Conservation (phyloP, 2,329 filamentous ascomycete species). For the Epichloe gansuensis region DNA sequence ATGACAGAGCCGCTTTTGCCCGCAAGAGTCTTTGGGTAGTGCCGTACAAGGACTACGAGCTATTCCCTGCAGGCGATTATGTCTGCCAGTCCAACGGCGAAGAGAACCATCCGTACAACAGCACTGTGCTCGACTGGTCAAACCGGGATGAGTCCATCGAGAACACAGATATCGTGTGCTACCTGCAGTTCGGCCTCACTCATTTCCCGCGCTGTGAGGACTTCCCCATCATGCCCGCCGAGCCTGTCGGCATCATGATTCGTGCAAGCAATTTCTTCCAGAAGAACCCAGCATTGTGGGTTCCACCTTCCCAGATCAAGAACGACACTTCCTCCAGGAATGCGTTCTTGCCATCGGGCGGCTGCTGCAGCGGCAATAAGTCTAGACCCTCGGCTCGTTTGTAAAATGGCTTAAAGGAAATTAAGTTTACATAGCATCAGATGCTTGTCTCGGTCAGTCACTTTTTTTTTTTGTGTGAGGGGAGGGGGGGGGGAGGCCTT, state of each 20-base stretch:
- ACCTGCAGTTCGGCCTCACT: conserved; percentile 40
- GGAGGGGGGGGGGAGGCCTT: too few species aligned
- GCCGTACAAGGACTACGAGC: conserved; percentile 27
- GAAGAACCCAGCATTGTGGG: conserved; percentile 37
- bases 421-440: too few species aligned
- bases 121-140: conserved; percentile 32
- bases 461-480: too few species aligned
- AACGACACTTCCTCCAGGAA: conserved; percentile 17
- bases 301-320: conserved; percentile 27
- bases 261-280: conserved; percentile 41
- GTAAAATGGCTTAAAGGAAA: neutral
- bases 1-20: conserved; percentile 27
- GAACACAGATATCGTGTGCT: conserved; percentile 39
- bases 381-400: conserved; percentile 9
- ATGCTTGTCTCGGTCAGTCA: too few species aligned
- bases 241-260: conserved; percentile 36
- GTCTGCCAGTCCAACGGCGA: conserved; percentile 32
- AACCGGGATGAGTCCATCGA: conserved; percentile 34
- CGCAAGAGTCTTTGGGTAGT: conserved; percentile 31
- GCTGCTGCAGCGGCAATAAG: conserved; percentile 7
- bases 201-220: conserved; percentile 51
- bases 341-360: conserved; percentile 7
- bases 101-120: conserved; percentile 12
- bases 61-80: conserved; percentile 29
- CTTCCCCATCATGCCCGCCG: conserved; percentile 56